Conservation (phyloP, 2,329 filamentous ascomycete species). For the Calycina herbarum region DNA sequence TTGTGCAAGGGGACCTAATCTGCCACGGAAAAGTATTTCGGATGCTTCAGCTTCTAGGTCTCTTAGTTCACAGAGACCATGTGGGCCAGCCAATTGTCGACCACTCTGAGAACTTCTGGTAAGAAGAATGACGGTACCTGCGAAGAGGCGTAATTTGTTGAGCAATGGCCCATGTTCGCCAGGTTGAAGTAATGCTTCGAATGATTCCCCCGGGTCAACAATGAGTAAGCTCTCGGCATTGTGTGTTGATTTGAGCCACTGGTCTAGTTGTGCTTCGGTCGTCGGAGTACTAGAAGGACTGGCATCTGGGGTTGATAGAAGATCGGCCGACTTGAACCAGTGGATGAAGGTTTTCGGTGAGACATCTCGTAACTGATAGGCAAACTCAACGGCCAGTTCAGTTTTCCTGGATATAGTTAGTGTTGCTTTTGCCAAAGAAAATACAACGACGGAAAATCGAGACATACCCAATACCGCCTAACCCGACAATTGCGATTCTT, state of each 20-base stretch:
- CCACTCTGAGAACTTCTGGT: slow-evolving; percentile 27
- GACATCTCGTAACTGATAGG: slow-evolving; percentile 26
- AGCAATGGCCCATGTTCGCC: slow-evolving; percentile 17
- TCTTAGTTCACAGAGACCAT: slow-evolving; percentile 26
- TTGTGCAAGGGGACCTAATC: slow-evolving; percentile 18
- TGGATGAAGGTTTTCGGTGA: slow-evolving; percentile 28
- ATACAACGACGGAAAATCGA: not conserved
- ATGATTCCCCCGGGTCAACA: slow-evolving; percentile 27
- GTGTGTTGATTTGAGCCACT: slow-evolving; percentile 21
- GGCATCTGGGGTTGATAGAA: slow-evolving; percentile 12
- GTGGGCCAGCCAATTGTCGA: slow-evolving; percentile 23
- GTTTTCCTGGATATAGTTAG: slow-evolving; percentile 25
- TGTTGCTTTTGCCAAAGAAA: not conserved
- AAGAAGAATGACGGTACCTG: slow-evolving; percentile 27
- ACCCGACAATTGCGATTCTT: slow-evolving; percentile 28
- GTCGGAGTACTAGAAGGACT: slow-evolving; percentile 6
- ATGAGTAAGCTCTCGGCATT: slow-evolving; percentile 22
- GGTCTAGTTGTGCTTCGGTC: slow-evolving; percentile 19
- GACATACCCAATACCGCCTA: slow-evolving; percentile 32
- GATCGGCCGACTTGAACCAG: slow-evolving; percentile 27
- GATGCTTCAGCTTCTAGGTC: slow-evolving; percentile 27
- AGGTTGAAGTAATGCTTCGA: slow-evolving; percentile 18
- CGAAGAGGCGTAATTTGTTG: slow-evolving; percentile 24
- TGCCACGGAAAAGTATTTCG: slow-evolving; percentile 22
- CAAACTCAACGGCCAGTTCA: slow-evolving; percentile 30